Percentiles rank a stretch among this genome's conserved stretches.
These are phyloP conservation scores for Tephrocybe rancida DNA, from an alignment of 768 basidiomycete genomes.

Conservation along the genomic window DNA sequence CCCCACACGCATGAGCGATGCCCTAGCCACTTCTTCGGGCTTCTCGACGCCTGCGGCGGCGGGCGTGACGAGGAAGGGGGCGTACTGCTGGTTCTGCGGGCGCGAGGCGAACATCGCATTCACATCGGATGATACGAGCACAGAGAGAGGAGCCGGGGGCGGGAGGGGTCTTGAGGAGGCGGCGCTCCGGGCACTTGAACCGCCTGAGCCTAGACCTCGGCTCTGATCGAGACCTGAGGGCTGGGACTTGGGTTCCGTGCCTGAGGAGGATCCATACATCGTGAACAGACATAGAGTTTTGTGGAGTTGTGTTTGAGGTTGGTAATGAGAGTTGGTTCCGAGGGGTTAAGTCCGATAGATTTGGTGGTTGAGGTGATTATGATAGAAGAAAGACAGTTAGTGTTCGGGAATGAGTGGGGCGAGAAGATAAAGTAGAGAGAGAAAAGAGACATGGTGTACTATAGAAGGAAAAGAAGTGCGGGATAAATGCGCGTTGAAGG, in stretches of 20 bases:
- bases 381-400: conserved; percentile 10
- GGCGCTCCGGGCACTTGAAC: not conserved
- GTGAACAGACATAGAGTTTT: not conserved
- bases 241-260: conserved; percentile 6
- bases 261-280: not conserved
- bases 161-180: not conserved
- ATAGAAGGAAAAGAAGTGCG: not conserved
- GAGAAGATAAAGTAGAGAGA: conserved; percentile 5
- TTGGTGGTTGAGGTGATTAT: conserved; percentile 4
- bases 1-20: conserved; percentile 76
- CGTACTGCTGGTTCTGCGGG: conserved; percentile 15
- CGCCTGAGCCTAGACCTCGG: not conserved
- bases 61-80: conserved; percentile 55
- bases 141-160: not conserved
- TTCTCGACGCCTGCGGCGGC: not conserved
- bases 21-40: conserved; percentile 53
- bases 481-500: not conserved
- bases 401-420: conserved; percentile 4
- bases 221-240: not conserved
- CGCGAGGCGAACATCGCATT: not conserved
- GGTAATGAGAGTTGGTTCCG: not conserved
- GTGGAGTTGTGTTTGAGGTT: not conserved
- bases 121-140: too few species aligned
- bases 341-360: not conserved
- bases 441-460: conserved; percentile 9